Percentiles rank a stretch among this genome's conserved stretches.
Evolutionary conservation across 1,284 basidiomycete genomes (phyloP).

Genomic region (Sporisorium scitamineum): DNA sequence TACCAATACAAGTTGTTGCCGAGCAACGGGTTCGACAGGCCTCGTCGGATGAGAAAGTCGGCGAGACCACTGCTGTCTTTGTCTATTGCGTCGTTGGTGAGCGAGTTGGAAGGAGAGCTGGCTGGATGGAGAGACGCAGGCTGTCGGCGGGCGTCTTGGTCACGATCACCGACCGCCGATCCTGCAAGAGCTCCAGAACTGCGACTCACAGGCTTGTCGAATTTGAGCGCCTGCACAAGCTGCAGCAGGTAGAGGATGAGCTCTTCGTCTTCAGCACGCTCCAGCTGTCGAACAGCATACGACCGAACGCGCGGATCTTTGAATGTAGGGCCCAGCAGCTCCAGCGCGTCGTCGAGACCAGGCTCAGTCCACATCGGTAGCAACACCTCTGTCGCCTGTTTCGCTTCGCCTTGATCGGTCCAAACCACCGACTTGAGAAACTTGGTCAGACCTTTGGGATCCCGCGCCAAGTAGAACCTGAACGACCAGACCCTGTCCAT

Average conservation of each 20-base stretch:
- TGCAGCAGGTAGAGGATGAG: slow-evolving; percentile 92
- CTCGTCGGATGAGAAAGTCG: slow-evolving; percentile 84
- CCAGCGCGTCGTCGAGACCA: slow-evolving; percentile 94
- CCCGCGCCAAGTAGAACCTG: slow-evolving; percentile 91
- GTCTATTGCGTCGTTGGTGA: slow-evolving; percentile 9
- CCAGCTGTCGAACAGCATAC: slow-evolving; percentile 91
- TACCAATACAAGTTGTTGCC: slow-evolving; percentile 98
- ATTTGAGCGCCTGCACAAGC: slow-evolving; percentile 94
- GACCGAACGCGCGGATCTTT: slow-evolving; percentile 90
- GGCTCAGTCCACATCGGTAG: slow-evolving; percentile 97
- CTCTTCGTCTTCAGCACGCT: slow-evolving; percentile 95
- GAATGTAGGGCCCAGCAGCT: slow-evolving; percentile 87
- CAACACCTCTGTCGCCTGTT: slow-evolving; percentile 95
- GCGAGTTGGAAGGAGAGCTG: slow-evolving; percentile 27
- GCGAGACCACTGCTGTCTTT: slow-evolving; percentile 43
- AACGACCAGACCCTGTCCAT: slow-evolving; percentile 99
- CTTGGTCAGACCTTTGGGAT: slow-evolving; percentile 90
- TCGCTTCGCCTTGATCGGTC: slow-evolving; percentile 94
- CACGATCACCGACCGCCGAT: slow-evolving; percentile 23
- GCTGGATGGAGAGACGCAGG: slow-evolving; percentile 13
- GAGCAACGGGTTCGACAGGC: slow-evolving; percentile 82
- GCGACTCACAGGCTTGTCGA: slow-evolving; percentile 53
- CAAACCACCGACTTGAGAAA: slow-evolving; percentile 98
- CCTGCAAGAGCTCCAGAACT: slow-evolving; percentile 14
- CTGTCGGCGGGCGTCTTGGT: slow-evolving; percentile 15